Base-by-base conservation (phyloP, 208 protist species). In the Wallacemonas sp. region DNA sequence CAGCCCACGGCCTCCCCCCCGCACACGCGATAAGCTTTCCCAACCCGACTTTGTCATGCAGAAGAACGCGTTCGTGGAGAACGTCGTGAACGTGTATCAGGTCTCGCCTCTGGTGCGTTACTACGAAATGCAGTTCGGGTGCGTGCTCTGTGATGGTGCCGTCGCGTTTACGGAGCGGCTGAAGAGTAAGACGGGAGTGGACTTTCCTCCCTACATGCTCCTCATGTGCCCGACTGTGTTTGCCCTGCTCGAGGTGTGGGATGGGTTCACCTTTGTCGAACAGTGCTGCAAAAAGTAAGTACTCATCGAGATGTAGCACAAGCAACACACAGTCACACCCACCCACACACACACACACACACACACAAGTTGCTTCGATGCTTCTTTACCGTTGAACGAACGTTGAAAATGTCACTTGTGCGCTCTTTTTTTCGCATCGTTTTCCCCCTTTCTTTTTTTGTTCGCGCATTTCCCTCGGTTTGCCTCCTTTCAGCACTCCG, bases 191-290 rank as follows among this genome's bases (percentile, higher is more conserved):
- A 90, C 83, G 8, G 80, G 81, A 21, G 74, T 90, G 23, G 60
- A 75, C 1, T 93, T 93, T 43, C 87, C 87, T 19, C 73, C 76
- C 17, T 85, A 93, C 60, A 80, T 74, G 46, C 61, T 93, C 39
- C 63, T 93, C 44, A 76, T 90, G 74, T 93, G 87, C 65, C 81
- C 87, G 0, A 83, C 70, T n/a, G 74, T 93, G 29, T 85, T 93
- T 61, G 65, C 72, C 34, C 68, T 93, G 55, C 70, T 93, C 60
- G 81, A 93, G 67, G 29, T 93, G 43, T 90, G 83, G 83, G 87
- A 93, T 30, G 80, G 79, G 4, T 93, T 82, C 65, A 81, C 87
- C n/a, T 93, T 90, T 62, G 61, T 88, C 19, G 49, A 76, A 26
- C 36, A 65, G 38, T 83, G 70, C 65, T 74, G 66, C 21, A 8